A percentile compares a stretch with the other conserved stretches of the same genome.
phyloP scores from a whole-genome alignment of 192 early-diverging fungal genomes.

The Spizellomyces sp. region DNA sequence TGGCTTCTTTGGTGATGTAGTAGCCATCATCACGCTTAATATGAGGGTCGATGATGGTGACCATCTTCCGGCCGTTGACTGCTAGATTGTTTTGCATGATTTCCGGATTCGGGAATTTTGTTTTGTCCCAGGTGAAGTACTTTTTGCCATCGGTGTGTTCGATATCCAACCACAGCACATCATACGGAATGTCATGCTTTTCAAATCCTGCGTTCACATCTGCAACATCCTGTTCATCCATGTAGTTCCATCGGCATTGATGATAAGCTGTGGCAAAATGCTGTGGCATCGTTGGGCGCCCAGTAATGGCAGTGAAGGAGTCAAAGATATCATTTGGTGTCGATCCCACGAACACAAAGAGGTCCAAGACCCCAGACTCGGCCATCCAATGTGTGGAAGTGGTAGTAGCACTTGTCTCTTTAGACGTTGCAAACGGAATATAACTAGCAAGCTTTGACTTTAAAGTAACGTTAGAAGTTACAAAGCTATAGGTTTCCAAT shows the following conservation, averaged over 20 bases:
- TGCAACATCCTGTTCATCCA: constrained; percentile 84
- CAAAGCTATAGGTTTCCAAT: not conserved
- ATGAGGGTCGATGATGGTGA: constrained; percentile 97
- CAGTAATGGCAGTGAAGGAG: constrained; percentile 78
- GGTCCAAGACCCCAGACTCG: constrained; percentile 87
- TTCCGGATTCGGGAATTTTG: constrained; percentile 86
- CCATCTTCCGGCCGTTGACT: constrained; percentile 82
- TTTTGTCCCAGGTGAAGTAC: constrained; percentile 96
- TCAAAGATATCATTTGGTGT: constrained; percentile 65
- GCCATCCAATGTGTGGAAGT: constrained; percentile 91
- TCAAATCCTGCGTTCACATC: constrained; percentile 89
- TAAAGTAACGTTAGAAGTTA: not conserved
- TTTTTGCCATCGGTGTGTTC: constrained; percentile 98
- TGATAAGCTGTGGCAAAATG: constrained; percentile 92
- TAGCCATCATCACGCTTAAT: constrained; percentile 85
- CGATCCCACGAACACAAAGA: constrained; percentile 83
- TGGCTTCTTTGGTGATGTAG: constrained; percentile 76
- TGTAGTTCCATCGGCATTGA: constrained; percentile 99
- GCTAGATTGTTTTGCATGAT: constrained; percentile 81
- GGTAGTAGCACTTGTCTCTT: constrained; percentile 25
- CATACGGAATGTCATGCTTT: constrained; percentile 88
- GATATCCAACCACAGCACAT: constrained; percentile 99
- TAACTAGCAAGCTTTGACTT: constrained; percentile 24
- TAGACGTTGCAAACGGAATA: constrained; percentile 18
- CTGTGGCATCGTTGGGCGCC: constrained; percentile 81